phyloP scores from a whole-genome alignment of 495 filamentous ascomycete genomes.

The Daldinia vernicosa region DNA sequence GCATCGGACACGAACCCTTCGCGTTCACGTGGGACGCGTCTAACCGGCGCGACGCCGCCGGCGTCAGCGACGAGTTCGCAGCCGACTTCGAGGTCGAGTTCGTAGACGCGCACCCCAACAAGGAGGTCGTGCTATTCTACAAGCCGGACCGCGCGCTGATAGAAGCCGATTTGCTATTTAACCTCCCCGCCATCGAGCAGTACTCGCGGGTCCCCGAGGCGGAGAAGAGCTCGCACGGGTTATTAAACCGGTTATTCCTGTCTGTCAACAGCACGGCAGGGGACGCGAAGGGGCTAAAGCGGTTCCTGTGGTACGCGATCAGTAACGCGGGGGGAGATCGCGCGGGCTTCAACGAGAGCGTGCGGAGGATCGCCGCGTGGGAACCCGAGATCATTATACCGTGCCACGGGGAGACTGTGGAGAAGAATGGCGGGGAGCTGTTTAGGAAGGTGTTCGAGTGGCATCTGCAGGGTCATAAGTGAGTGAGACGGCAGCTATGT shows the following conservation, averaged over 20 bases:
- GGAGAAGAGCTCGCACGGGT: slow-evolving; percentile 62
- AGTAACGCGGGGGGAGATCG: slow-evolving; percentile 66
- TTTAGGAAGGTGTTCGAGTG: slow-evolving; percentile 87
- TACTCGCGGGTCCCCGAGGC: slow-evolving; percentile 69
- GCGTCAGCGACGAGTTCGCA: slow-evolving; percentile 81
- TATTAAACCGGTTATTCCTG: slow-evolving; percentile 70
- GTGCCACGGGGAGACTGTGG: slow-evolving; percentile 93
- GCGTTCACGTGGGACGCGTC: slow-evolving; percentile 64
- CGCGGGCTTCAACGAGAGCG: slow-evolving; percentile 70
- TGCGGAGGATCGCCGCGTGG: slow-evolving; percentile 76
- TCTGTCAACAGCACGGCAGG: slow-evolving; percentile 68
- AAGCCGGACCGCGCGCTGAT: slow-evolving; percentile 85
- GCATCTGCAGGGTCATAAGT: slow-evolving; percentile 71
- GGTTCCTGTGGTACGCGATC: slow-evolving; percentile 82
- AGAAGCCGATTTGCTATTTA: slow-evolving; percentile 91
- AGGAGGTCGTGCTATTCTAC: slow-evolving; percentile 87
- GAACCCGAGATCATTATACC: slow-evolving; percentile 89
- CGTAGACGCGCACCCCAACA: slow-evolving; percentile 79
- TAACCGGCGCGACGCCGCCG: slow-evolving; percentile 44
- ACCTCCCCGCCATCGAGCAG: slow-evolving; percentile 87
- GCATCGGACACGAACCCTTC: slow-evolving; percentile 75
- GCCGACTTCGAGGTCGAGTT: slow-evolving; percentile 87
- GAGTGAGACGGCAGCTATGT: neutral
- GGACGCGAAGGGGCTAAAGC: slow-evolving; percentile 75
- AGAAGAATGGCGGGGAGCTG: slow-evolving; percentile 75